A percentile compares a stretch with the other conserved stretches of the same genome.
Conservation (phyloP, 805 yeast genomes). For the Lipomyces yamadae region DNA sequence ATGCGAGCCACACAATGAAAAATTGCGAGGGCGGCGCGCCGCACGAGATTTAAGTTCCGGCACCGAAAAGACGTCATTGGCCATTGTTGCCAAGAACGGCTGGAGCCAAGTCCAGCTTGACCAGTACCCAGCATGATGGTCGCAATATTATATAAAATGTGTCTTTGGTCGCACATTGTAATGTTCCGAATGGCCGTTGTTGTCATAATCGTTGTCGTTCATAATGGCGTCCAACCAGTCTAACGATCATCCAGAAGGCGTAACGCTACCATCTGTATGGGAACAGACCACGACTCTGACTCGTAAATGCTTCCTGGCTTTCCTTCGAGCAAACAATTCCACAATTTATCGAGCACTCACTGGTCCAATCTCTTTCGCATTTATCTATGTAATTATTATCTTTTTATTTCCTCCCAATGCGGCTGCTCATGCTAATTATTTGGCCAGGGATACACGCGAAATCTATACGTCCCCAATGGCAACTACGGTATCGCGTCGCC, state of each 20-base stretch:
- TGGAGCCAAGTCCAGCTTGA: background rate
- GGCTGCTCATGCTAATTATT: background rate
- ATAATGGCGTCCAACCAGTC: background rate
- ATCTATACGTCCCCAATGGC: constrained; percentile 27
- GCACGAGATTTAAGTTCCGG: no score
- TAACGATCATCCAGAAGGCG: background rate
- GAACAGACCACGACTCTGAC: constrained; percentile 16
- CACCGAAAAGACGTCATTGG: background rate
- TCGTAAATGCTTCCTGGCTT: constrained; percentile 16
- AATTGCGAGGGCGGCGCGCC: no score
- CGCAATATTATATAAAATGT: background rate
- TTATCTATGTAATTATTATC: background rate
- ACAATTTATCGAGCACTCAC: constrained; percentile 34
- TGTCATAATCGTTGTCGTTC: background rate
- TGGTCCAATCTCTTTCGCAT: constrained; percentile 40
- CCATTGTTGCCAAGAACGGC: background rate
- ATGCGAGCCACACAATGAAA: background rate
- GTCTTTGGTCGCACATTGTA: background rate
- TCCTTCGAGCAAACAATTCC: constrained; percentile 40
- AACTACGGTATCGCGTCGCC: constrained; percentile 43
- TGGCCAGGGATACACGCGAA: constrained; percentile 15
- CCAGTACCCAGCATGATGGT: background rate
- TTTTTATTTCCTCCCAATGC: background rate
- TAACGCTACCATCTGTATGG: constrained; percentile 3
- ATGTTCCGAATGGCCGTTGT: background rate